A percentile compares a stretch with the other conserved stretches of the same genome.
Evolutionary conservation across 1,284 basidiomycete genomes (phyloP).

Genomic region (Ceratobasidium sp.): DNA sequence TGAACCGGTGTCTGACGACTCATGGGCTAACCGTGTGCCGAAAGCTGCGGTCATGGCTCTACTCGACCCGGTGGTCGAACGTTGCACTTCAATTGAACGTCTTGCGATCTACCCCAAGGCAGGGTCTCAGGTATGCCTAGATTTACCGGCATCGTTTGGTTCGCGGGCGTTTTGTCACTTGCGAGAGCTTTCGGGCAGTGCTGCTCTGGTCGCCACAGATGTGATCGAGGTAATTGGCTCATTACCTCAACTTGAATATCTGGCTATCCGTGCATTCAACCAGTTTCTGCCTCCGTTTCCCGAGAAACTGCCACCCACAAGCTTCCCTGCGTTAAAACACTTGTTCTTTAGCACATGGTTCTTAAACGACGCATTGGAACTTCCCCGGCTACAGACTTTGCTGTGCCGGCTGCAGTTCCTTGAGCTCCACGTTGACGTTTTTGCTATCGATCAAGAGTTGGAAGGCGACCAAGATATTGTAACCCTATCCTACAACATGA

Average conservation of each 20-base stretch:
- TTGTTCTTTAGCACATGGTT: neutral
- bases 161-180: neutral
- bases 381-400: neutral
- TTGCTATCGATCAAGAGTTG: neutral
- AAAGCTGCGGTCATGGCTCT: conserved; percentile 11
- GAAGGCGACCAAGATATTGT: neutral
- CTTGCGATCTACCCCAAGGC: conserved; percentile 21
- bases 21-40: neutral
- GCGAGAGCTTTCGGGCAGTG: conserved; percentile 3
- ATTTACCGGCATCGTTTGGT: neutral
- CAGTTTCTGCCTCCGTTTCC: conserved; percentile 3
- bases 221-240: neutral
- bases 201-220: neutral
- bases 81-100: neutral
- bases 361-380: neutral
- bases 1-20: neutral
- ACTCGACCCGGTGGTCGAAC: conserved; percentile 11
- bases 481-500: neutral
- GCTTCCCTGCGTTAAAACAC: conserved; percentile 12
- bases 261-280: neutral
- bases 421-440: neutral
- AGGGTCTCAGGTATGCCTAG: neutral
- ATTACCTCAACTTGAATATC: neutral
- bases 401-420: neutral
- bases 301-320: neutral